A percentile compares a stretch with the other conserved stretches of the same genome.
Evolutionary conservation across 1,139 yeast species (phyloP).

Genomic region (Sugiyamaella grinbergsii): DNA sequence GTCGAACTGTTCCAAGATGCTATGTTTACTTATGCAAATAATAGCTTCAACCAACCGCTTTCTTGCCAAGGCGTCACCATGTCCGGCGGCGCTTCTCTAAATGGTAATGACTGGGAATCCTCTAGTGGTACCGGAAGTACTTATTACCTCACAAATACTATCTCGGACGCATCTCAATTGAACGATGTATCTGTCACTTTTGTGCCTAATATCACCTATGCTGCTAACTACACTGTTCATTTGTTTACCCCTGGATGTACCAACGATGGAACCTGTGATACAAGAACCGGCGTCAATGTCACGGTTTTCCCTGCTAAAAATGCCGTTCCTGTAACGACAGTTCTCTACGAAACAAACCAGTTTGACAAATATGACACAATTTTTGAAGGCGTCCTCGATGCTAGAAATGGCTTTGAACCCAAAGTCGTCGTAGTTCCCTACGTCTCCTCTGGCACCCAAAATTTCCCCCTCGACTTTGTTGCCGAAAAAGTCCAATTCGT

Average conservation of each 20-base stretch:
- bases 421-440: constrained; percentile 47
- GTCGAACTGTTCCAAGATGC: constrained; percentile 70
- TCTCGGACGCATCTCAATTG: constrained; percentile 42
- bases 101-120: constrained; percentile 36
- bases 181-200: constrained; percentile 55
- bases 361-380: constrained; percentile 78
- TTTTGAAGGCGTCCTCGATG: constrained; percentile 66
- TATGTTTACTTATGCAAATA: constrained; percentile 70
- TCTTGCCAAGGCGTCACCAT: constrained; percentile 38
- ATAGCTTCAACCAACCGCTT: constrained; percentile 65
- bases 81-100: constrained; percentile 26
- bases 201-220: constrained; percentile 63
- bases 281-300: constrained; percentile 78
- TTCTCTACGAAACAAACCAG: constrained; percentile 76
- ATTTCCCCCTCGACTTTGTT: constrained; percentile 55
- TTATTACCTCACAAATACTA: constrained; percentile 44
- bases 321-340: constrained; percentile 47
- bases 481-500: constrained; percentile 69
- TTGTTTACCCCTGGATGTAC: constrained; percentile 87
- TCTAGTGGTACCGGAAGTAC: constrained; percentile 30
- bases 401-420: constrained; percentile 49
- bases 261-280: constrained; percentile 64
- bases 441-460: constrained; percentile 40
- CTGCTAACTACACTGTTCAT: constrained; percentile 74
- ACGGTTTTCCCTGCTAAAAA: constrained; percentile 55